A percentile compares a stretch with the other conserved stretches of the same genome.
Conservation (phyloP, 192 early-diverging fungal genomes). For the Gamsiella multidivaricata region DNA sequence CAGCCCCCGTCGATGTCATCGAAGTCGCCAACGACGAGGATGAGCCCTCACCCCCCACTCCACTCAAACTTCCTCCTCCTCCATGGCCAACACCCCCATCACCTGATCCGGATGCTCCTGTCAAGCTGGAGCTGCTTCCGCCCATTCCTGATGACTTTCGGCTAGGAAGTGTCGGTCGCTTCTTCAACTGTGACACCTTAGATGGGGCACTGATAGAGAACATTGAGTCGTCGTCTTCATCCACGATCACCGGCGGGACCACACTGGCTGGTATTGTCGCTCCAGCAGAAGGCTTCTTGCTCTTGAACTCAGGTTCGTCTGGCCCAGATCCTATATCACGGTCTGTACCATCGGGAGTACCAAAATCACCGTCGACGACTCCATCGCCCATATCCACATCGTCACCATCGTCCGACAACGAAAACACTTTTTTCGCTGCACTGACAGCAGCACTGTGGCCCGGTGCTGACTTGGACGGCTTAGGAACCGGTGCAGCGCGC, state of each 20-base stretch:
- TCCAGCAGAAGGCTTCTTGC: neutral
- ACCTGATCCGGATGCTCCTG: neutral
- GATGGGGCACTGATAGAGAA: conserved; percentile 41
- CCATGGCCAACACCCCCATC: conserved; percentile 1
- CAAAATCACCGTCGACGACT: neutral
- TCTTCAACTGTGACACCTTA: conserved; percentile 44
- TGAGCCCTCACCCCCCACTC: neutral
- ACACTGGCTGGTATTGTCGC: neutral
- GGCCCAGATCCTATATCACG: neutral
- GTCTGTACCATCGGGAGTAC: neutral
- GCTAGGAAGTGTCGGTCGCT: neutral
- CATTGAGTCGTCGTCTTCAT: conserved; percentile 46
- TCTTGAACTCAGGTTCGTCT: neutral
- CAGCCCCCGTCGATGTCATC: conserved; percentile 23
- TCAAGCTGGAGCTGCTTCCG: conserved; percentile 8
- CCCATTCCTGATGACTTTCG: neutral
- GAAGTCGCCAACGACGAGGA: conserved; percentile 22
- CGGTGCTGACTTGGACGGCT: neutral
- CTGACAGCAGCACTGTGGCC: conserved; percentile 16
- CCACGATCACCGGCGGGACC: conserved; percentile 28
- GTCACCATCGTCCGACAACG: conserved; percentile 21
- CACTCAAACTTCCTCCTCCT: conserved; percentile 1
- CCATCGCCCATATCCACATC: conserved; percentile 5
- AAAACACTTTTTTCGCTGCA: conserved; percentile 49
- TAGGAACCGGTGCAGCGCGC: neutral